Evolutionary conservation across 139 green algal species (phyloP).

Genomic region (Auxenochlorella pyrenoidosa): DNA sequence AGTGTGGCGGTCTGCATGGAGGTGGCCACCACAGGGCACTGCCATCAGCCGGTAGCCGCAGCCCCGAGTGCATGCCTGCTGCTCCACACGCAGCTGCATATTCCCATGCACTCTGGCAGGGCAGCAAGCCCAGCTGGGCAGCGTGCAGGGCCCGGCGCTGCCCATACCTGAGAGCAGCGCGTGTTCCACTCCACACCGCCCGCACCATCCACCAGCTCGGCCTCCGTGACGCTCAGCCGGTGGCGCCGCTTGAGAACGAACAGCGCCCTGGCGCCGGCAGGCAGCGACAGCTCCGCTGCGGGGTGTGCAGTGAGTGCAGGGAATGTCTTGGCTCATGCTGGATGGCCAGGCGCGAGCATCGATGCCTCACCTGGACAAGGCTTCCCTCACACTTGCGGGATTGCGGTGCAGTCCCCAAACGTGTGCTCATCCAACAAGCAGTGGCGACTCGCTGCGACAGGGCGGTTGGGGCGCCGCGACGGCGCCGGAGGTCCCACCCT

Average conservation of each 20-base stretch:
- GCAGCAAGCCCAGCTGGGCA: neutral
- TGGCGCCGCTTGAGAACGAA: constrained; percentile 29
- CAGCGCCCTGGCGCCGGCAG: neutral
- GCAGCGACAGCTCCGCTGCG: constrained; percentile 28
- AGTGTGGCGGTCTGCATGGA: constrained; percentile 20
- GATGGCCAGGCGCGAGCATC: too few relatives aligned
- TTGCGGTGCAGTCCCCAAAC: too few relatives aligned
- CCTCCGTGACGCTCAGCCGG: constrained; percentile 17
- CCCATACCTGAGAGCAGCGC: neutral
- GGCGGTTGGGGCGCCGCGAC: neutral
- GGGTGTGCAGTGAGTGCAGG: too few relatives aligned
- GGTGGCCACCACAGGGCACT: too few relatives aligned
- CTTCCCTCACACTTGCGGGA: too few relatives aligned
- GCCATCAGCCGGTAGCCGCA: neutral
- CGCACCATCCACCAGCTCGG: neutral
- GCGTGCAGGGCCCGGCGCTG: neutral
- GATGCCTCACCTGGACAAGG: too few relatives aligned
- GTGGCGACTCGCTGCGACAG: too few relatives aligned
- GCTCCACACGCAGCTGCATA: neutral
- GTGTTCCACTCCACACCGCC: constrained; percentile 33
- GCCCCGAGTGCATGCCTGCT: neutral
- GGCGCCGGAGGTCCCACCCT: neutral
- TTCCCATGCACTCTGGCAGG: too few relatives aligned
- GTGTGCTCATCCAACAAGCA: too few relatives aligned
- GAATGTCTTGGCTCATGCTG: too few relatives aligned